Base-by-base conservation (phyloP, 257 asterid genomes). In the Coffea eugenioides region DNA sequence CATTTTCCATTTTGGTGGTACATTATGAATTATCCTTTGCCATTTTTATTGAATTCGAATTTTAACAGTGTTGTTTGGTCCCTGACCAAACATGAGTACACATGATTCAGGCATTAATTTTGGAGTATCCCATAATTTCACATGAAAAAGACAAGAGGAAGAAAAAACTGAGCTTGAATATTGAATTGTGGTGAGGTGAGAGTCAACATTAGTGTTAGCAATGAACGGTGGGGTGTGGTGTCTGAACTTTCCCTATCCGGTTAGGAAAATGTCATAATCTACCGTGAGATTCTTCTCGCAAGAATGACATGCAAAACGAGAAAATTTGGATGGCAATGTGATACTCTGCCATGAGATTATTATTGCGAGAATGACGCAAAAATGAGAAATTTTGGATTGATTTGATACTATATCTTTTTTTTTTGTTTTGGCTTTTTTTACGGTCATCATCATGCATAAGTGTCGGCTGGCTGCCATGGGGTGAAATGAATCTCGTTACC, bases 181-280 rank as follows among this genome's bases (percentile, higher is more conserved):
- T 57, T 18, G n/a, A 57, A 57, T 23, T 23, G 5, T 61, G 9
- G 27, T n/a, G 67, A 23, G 14, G 0, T 8, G 25, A 5, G 67
- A 2, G 67, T 61, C 34, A 61, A 69, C 23, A 69, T 15, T 68
- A 6, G 52, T 25, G 25, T 27, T 16, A 0, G 3, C 0, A 3
- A 9, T 15, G n/a, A 61, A 61, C 20, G 18, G 11, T 61, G 34
- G 43, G 34, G 43, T 9, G 25, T 7, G 12, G 15, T 7, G 25
- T 61, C 14, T 61, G 25, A 14, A 61, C 12, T 23, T 23, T n/a
- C 21, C 8, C 14, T 11, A 23, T 8, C 1, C 10, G 25, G 27
- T 57, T 75, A 57, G 79, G 70, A 6, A 75, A 59, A 41, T 61
- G 79, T 61, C 71, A 59, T 69, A 57, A 59, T 67, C 67, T 3